Conservation (phyloP, 2,329 filamentous ascomycete genomes). For the Penicillium rolfsii region DNA sequence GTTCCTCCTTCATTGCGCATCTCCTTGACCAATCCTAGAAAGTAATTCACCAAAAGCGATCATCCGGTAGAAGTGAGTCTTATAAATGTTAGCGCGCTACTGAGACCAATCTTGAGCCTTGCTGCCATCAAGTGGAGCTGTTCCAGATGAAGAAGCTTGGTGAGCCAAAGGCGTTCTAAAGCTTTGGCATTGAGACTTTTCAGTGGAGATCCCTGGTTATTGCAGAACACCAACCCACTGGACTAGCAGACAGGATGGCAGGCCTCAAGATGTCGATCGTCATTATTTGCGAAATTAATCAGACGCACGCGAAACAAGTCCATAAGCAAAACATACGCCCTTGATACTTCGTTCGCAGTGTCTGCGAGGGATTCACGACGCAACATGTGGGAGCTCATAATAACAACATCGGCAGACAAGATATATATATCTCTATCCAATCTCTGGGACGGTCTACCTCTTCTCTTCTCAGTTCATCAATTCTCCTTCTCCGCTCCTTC, state of each 20-base stretch:
- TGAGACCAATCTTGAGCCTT: constrained; percentile 10
- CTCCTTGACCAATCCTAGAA: background rate
- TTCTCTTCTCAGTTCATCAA: constrained; percentile 26
- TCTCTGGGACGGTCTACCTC: background rate
- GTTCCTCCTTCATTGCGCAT: background rate
- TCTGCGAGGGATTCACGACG: constrained; percentile 23
- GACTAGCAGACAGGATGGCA: constrained; percentile 10
- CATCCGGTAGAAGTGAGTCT: background rate
- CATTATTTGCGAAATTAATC: constrained; percentile 1
- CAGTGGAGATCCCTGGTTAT: constrained; percentile 20
- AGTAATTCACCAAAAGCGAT: background rate
- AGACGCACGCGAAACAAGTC: constrained; percentile 9
- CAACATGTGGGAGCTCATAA: constrained; percentile 19
- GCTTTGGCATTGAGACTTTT: constrained; percentile 1
- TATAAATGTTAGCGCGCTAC: background rate
- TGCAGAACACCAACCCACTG: constrained; percentile 6
- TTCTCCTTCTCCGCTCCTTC: constrained; percentile 30
- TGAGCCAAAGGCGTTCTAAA: background rate
- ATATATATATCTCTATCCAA: constrained; percentile 30
- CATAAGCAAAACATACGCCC: constrained; percentile 14
- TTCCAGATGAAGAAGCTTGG: constrained; percentile 10
- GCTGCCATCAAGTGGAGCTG: constrained; percentile 6
- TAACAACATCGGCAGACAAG: constrained; percentile 8
- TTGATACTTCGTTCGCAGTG: constrained; percentile 13
- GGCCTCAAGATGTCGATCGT: constrained; percentile 14